These are phyloP conservation scores for Exsudoporus frostii DNA, from an alignment of 768 basidiomycete genomes.

Conservation along the genomic window DNA sequence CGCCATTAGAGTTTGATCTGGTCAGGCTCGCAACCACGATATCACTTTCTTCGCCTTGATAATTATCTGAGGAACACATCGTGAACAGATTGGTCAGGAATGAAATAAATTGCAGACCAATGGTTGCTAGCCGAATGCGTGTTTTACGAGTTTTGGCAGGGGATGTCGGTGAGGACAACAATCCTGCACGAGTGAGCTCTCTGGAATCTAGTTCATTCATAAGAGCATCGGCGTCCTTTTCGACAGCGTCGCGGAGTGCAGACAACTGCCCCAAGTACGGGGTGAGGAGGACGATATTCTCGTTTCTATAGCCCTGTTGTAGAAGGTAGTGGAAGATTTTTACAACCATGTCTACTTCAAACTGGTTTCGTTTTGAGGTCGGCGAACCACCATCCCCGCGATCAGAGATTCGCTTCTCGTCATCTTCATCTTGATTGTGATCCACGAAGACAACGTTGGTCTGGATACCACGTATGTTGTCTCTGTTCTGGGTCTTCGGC, in stretches of 20 bases:
- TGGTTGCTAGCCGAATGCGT: slow-evolving; percentile 57
- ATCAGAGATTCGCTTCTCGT: slow-evolving; percentile 40
- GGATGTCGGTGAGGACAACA: slow-evolving; percentile 40
- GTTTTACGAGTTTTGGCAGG: slow-evolving; percentile 36
- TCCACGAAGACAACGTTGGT: slow-evolving; percentile 61
- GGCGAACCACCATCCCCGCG: slow-evolving; percentile 43
- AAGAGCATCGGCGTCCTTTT: slow-evolving; percentile 50
- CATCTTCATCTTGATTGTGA: slow-evolving; percentile 55
- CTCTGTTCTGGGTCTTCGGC: slow-evolving; percentile 44
- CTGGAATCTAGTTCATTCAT: slow-evolving; percentile 59
- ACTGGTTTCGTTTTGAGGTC: slow-evolving; percentile 59
- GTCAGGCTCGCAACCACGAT: slow-evolving; percentile 63
- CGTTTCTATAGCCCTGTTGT: slow-evolving; percentile 65
- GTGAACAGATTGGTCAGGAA: neutral
- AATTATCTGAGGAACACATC: slow-evolving; percentile 50
- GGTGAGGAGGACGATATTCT: slow-evolving; percentile 61
- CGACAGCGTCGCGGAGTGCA: slow-evolving; percentile 45
- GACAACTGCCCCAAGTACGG: slow-evolving; percentile 67
- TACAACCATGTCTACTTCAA: slow-evolving; percentile 60
- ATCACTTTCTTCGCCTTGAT: slow-evolving; percentile 73
- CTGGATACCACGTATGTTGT: slow-evolving; percentile 50
- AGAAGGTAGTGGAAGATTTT: slow-evolving; percentile 63
- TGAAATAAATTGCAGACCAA: slow-evolving; percentile 39
- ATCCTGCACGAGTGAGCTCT: slow-evolving; percentile 57
- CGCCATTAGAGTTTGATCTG: slow-evolving; percentile 50